Evolutionary conservation across 2,329 filamentous ascomycete genomes (phyloP).

Genomic region (Kalmusia sp.): DNA sequence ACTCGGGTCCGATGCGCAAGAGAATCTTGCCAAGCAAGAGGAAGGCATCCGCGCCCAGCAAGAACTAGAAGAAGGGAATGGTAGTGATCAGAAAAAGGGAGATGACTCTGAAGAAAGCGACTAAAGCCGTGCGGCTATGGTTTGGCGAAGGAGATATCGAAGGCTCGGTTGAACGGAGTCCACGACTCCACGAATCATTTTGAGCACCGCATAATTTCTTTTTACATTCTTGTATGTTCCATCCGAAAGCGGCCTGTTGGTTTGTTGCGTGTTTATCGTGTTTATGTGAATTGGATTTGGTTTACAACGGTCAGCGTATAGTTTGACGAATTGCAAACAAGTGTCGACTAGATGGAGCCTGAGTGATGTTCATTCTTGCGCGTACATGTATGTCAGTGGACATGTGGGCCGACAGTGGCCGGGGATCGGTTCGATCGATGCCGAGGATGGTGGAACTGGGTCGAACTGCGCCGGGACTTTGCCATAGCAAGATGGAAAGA

Average conservation of each 20-base stretch:
- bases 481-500: not conserved
- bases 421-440: slow-evolving; percentile 7
- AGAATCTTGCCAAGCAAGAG: slow-evolving; percentile 41
- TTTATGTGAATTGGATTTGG: not conserved
- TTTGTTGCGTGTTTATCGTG: not conserved
- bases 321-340: not conserved
- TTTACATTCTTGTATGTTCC: not conserved
- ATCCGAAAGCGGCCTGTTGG: not conserved
- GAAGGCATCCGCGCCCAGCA: slow-evolving; percentile 21
- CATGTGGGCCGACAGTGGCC: slow-evolving; percentile 8
- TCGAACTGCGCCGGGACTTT: not conserved
- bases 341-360: not conserved
- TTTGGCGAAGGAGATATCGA: not conserved
- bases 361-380: not conserved
- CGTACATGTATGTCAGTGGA: too few relatives aligned
- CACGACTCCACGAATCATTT: slow-evolving; percentile 5
- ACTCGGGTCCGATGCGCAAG: slow-evolving; percentile 49
- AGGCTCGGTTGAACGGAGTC: not conserved
- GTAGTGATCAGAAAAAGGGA: not conserved
- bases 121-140: not conserved
- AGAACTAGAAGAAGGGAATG: not conserved
- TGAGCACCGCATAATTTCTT: not conserved
- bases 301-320: not conserved
- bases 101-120: slow-evolving; percentile 9
- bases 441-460: not conserved